Percentiles rank a stretch among this genome's conserved stretches.
These are phyloP conservation scores for Sporothrix variecibatus DNA, from an alignment of 2,329 filamentous ascomycete genomes.

Conservation along the genomic window DNA sequence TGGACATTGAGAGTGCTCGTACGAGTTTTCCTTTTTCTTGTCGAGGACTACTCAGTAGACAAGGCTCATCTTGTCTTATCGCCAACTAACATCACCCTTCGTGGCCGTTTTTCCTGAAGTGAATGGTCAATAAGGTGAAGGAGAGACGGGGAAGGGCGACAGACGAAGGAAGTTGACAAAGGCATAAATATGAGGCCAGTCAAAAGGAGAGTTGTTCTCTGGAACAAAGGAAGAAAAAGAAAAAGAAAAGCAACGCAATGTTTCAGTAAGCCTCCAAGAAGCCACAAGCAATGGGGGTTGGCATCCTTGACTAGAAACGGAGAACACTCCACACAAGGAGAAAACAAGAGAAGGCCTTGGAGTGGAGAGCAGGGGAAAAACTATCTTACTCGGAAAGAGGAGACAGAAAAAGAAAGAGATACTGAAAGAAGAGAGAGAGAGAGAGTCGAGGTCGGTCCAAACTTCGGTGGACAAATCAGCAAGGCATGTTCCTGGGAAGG, in stretches of 20 bases:
- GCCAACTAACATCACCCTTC: not conserved
- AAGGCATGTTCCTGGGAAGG: not conserved
- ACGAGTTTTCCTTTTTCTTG: constrained; percentile 5
- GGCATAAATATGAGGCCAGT: not conserved
- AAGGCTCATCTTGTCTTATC: not conserved
- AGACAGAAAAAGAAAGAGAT: not conserved
- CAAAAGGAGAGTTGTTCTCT: not conserved
- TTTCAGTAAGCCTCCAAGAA: not conserved
- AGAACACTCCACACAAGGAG: not conserved
- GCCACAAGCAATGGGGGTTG: not conserved
- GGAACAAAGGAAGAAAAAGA: not conserved
- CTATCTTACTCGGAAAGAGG: no score
- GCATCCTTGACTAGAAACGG: not conserved
- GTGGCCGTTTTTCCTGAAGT: constrained; percentile 1
- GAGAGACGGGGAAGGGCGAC: not conserved
- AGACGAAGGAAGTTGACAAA: not conserved
- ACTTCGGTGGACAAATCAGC: constrained; percentile 5
- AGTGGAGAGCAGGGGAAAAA: not conserved
- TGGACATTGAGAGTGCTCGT: not conserved
- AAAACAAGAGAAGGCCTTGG: not conserved
- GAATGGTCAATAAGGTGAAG: not conserved
- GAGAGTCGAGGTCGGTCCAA: not conserved
- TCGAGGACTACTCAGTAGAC: not conserved
- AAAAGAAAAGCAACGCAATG: not conserved
- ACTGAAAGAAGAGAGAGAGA: no score